These are phyloP conservation scores for Hypoxylon trugodes DNA, from an alignment of 495 filamentous ascomycete genomes.

Conservation along the genomic window DNA sequence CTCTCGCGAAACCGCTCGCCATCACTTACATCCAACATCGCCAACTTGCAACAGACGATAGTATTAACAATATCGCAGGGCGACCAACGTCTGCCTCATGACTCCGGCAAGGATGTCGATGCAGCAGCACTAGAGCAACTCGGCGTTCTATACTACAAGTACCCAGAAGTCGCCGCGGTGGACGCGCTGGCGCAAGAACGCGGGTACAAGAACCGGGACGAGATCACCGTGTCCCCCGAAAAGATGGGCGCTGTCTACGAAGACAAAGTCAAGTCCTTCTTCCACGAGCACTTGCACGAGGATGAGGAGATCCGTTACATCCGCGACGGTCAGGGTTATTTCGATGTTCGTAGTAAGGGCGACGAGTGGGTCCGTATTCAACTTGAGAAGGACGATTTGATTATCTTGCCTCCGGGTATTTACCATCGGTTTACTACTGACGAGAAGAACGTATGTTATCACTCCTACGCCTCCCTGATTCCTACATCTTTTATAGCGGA, in stretches of 20 bases:
- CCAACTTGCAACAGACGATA: background rate
- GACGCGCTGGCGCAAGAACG: conserved; percentile 76
- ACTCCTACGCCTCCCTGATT: background rate
- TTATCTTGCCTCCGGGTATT: conserved; percentile 94
- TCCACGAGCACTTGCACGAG: conserved; percentile 95
- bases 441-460: conserved; percentile 77
- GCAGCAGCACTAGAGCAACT: conserved; percentile 71
- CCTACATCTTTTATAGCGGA: too few relatives aligned
- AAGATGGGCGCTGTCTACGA: conserved; percentile 89
- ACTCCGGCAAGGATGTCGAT: conserved; percentile 74
- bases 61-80: conserved; percentile 60
- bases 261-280: conserved; percentile 91
- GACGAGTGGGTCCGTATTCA: conserved; percentile 87
- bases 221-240: conserved; percentile 86
- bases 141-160: conserved; percentile 80
- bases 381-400: conserved; percentile 74
- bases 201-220: conserved; percentile 93
- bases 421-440: conserved; percentile 98
- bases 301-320: conserved; percentile 99
- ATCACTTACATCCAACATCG: background rate
- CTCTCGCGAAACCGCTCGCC: conserved; percentile 21
- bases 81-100: conserved; percentile 91
- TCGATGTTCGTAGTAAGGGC: conserved; percentile 80
- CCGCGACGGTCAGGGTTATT: conserved; percentile 87
- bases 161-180: conserved; percentile 68